These are phyloP conservation scores for Clavispora carvajalis DNA, from an alignment of 805 yeast genomes.

Conservation along the genomic window DNA sequence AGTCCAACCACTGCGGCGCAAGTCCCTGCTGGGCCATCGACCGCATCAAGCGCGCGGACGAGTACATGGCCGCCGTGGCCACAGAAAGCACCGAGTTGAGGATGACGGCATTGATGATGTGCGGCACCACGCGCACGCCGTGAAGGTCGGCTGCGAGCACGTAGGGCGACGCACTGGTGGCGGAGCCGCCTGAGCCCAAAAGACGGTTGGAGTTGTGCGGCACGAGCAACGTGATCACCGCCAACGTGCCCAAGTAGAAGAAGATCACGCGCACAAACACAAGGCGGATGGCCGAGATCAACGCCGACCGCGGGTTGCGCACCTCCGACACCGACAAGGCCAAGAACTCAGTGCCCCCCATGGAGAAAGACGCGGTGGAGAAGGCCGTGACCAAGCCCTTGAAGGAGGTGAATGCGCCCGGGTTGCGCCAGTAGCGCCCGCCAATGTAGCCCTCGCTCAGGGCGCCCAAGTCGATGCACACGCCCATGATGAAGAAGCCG, in stretches of 20 bases:
- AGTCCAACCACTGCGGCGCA: constrained; percentile 28
- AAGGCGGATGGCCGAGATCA: constrained; percentile 38
- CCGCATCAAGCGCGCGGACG: constrained; percentile 21
- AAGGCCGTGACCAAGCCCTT: constrained; percentile 37
- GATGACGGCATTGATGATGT: constrained; percentile 29
- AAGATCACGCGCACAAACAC: constrained; percentile 34
- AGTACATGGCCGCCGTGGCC: constrained; percentile 30
- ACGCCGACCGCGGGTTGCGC: constrained; percentile 33
- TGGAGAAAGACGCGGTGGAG: constrained; percentile 37
- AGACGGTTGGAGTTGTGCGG: constrained; percentile 29
- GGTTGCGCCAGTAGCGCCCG: constrained; percentile 37
- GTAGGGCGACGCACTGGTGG: constrained; percentile 26
- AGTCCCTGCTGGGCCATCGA: constrained; percentile 24
- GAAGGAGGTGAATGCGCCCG: constrained; percentile 33
- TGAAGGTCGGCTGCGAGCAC: constrained; percentile 26
- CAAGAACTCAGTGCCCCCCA: constrained; percentile 40
- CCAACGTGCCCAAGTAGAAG: constrained; percentile 36
- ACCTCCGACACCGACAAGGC: constrained; percentile 37
- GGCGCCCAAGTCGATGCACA: constrained; percentile 36
- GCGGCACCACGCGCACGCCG: constrained; percentile 24
- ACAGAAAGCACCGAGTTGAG: constrained; percentile 28
- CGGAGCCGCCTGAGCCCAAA: constrained; percentile 28
- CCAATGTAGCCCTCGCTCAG: constrained; percentile 29
- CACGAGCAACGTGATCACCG: constrained; percentile 36
- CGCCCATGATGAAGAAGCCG: constrained; percentile 39